phyloP scores from a whole-genome alignment of 192 early-diverging fungal genomes.

The Funneliformis mosseae region DNA sequence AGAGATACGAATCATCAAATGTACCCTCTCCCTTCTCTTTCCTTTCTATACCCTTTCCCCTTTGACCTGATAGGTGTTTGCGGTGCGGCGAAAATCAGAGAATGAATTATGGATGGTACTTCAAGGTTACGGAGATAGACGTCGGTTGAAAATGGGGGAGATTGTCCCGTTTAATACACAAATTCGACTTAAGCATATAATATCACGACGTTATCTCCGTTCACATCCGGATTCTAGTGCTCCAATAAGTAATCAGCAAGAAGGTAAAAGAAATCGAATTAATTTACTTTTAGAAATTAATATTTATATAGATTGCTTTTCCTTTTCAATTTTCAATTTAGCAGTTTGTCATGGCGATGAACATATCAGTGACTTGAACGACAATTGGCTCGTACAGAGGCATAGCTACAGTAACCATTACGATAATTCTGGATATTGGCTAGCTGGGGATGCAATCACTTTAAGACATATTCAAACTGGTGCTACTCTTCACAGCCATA shows the following conservation, averaged over 20 bases:
- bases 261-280: constrained; percentile 32
- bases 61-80: constrained; percentile 43
- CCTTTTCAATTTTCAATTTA: background rate
- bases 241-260: constrained; percentile 56
- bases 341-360: constrained; percentile 57
- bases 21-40: too few species aligned
- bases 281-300: background rate
- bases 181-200: constrained; percentile 54
- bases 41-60: too few species aligned
- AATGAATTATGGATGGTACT: constrained; percentile 56
- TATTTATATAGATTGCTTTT: background rate
- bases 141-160: constrained; percentile 37
- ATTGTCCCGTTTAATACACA: constrained; percentile 48
- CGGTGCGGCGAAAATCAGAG: constrained; percentile 46
- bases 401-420: constrained; percentile 40
- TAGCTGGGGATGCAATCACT: constrained; percentile 44
- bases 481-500: constrained; percentile 51
- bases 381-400: constrained; percentile 58
- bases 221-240: constrained; percentile 54
- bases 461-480: constrained; percentile 56
- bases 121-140: constrained; percentile 43
- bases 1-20: too few species aligned
- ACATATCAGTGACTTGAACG: constrained; percentile 53
- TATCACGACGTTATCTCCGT: constrained; percentile 56
- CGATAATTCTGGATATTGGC: constrained; percentile 39